Conservation (phyloP, 306 rosid genomes). For the Prunus kanzakura region DNA sequence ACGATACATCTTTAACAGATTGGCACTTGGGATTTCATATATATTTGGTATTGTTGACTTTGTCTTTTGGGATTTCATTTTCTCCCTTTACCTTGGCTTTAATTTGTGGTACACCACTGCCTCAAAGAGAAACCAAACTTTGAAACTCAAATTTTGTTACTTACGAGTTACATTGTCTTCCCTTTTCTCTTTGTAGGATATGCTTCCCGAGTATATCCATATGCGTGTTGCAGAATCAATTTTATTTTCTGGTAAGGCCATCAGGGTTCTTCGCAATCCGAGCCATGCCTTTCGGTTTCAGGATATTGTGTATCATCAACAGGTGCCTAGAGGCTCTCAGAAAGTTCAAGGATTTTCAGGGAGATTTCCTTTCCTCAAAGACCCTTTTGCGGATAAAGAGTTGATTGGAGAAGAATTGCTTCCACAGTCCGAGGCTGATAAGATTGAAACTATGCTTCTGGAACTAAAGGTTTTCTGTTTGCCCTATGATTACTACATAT, state of each 20-base stretch:
- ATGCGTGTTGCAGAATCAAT: conserved; percentile 89
- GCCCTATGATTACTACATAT: not conserved
- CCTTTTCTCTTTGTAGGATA: conserved; percentile 56
- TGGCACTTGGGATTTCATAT: conserved; percentile 98
- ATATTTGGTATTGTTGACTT: conserved; percentile 50
- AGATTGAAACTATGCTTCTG: conserved; percentile 87
- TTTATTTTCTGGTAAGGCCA: conserved; percentile 95
- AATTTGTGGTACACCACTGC: not conserved
- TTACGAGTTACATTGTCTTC: not conserved
- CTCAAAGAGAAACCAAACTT: not conserved
- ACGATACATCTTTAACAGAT: conserved; percentile 70
- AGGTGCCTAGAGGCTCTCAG: conserved; percentile 61
- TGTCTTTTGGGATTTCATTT: not conserved
- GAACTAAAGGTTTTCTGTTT: conserved; percentile 66
- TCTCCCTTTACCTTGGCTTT: not conserved
- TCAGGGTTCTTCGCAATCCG: conserved; percentile 87
- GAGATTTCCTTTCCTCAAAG: conserved; percentile 63
- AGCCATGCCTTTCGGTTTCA: conserved; percentile 68
- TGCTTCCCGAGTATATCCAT: conserved; percentile 90
- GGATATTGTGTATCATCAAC: conserved; percentile 50
- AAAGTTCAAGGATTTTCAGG: conserved; percentile 64
- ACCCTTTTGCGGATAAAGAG: conserved; percentile 46
- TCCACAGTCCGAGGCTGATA: conserved; percentile 93
- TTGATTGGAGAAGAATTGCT: conserved; percentile 74
- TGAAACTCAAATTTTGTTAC: not conserved